phyloP scores from a whole-genome alignment of 768 basidiomycete genomes.

The Trametes villosa region DNA sequence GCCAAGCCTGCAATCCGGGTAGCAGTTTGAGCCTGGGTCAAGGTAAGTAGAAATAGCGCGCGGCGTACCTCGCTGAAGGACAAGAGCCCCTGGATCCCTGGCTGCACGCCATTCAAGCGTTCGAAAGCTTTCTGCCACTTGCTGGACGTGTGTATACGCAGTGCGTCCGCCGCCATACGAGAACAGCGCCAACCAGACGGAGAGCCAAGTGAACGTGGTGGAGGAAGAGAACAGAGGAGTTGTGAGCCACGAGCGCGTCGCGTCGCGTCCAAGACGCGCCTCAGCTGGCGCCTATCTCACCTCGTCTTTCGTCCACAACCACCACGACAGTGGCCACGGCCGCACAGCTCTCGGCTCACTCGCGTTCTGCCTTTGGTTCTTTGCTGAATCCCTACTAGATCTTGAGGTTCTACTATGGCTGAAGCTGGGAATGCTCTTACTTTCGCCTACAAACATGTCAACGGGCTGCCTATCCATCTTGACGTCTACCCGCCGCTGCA shows the following conservation, averaged over 20 bases:
- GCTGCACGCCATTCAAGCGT: conserved; percentile 34
- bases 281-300: background rate
- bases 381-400: background rate
- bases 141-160: conserved; percentile 26
- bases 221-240: background rate
- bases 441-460: conserved; percentile 42
- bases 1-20: conserved; percentile 56
- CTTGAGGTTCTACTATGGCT: background rate
- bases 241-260: conserved; percentile 9
- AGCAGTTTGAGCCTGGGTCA: background rate
- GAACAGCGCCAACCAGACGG: background rate
- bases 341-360: background rate
- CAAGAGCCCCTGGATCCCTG: conserved; percentile 42
- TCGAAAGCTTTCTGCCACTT: conserved; percentile 37
- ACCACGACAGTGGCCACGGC: background rate
- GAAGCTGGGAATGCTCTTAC: conserved; percentile 26
- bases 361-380: background rate
- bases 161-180: conserved; percentile 26
- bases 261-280: conserved; percentile 4
- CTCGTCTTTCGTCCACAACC: background rate
- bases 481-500: conserved; percentile 39
- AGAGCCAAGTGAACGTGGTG: background rate
- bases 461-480: conserved; percentile 31
- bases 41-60: background rate
- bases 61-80: conserved; percentile 60